These are phyloP conservation scores for Scleroderma citrinum DNA, from an alignment of 768 basidiomycete genomes.

Conservation along the genomic window DNA sequence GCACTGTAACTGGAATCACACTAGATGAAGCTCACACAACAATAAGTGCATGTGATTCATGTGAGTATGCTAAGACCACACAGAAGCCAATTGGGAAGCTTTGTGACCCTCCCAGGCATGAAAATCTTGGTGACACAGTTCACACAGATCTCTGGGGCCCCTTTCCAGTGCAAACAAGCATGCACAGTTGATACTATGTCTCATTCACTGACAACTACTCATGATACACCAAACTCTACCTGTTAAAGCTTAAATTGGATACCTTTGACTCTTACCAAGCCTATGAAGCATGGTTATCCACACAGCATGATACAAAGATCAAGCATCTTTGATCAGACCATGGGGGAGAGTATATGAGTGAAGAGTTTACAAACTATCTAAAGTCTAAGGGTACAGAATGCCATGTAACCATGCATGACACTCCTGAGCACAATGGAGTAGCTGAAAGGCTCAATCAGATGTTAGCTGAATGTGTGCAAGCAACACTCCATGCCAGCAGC, in stretches of 20 bases:
- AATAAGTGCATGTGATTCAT: conserved; percentile 3
- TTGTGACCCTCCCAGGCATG: not conserved
- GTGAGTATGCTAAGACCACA: conserved; percentile 5
- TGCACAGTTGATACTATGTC: no score
- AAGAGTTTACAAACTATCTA: not conserved
- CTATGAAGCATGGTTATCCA: no score
- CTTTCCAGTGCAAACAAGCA: conserved; percentile 12
- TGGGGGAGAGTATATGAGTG: conserved; percentile 9
- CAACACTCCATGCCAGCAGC: no score
- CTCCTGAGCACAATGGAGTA: conserved; percentile 24
- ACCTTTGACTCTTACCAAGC: no score
- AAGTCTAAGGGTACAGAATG: not conserved
- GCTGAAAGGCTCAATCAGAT: conserved; percentile 26
- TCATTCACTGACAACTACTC: no score
- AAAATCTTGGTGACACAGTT: not conserved
- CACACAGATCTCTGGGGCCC: conserved; percentile 26
- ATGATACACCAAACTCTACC: no score
- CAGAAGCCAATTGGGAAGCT: conserved; percentile 3
- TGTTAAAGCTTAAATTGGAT: no score
- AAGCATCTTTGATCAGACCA: conserved; percentile 2
- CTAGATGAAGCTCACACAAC: not conserved
- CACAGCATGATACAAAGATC: not conserved
- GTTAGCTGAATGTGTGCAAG: conserved; percentile 14
- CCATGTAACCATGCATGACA: conserved; percentile 9
- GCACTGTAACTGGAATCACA: not conserved